Base-by-base conservation (phyloP, 371 early-diverging fungal species). In the Nematocida major region DNA sequence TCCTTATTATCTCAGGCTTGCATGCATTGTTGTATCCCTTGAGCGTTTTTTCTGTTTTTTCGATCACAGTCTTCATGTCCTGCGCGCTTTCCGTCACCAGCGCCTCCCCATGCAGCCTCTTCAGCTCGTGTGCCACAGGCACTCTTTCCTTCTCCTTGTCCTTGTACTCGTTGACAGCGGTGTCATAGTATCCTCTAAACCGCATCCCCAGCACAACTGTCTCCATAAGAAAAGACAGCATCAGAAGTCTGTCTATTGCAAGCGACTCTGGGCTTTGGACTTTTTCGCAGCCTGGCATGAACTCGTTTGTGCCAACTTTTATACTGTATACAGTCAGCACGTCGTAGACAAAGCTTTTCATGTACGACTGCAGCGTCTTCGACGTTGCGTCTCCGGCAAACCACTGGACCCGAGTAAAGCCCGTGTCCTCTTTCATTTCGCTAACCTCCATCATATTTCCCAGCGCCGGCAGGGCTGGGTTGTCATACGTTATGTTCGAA, bases 271-370 rank as follows among this genome's bases (percentile, higher is more conserved):
- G 9, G 18, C 13, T n/a, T 18, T 50, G 9, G 26, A n/a, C 59
- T 1, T 20, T 34, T 38, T 9, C 40, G 7, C 28, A 11, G 20
- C 26, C 13, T 26, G 76, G 76, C 24, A 40, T 36, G 51, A 73
- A 73, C 62, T 73, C 76, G 11, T 39, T 38, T 15, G 65, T 73
- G 18, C 51, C 43, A 11, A 73, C 38, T 18, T 39, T 30, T 30
- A 73, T 73, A 11, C 54, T 53, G 38, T 73, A 73, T n/a, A 61
- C 28, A 28, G 26, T 22, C 32, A 63, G 32, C 9, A 73, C 26
- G 34, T 73, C 76, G 26, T 73, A 73, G 5, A 73, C 36, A 73
- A 73, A 73, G 54, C 76, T 73, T 65, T 73, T 73, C 68, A 73
- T 73, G 66, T 73, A 73, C 26, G 11, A 22, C 53, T 30, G 49